Base-by-base conservation (phyloP, 495 filamentous ascomycete species). In the Daldinia decipiens region DNA sequence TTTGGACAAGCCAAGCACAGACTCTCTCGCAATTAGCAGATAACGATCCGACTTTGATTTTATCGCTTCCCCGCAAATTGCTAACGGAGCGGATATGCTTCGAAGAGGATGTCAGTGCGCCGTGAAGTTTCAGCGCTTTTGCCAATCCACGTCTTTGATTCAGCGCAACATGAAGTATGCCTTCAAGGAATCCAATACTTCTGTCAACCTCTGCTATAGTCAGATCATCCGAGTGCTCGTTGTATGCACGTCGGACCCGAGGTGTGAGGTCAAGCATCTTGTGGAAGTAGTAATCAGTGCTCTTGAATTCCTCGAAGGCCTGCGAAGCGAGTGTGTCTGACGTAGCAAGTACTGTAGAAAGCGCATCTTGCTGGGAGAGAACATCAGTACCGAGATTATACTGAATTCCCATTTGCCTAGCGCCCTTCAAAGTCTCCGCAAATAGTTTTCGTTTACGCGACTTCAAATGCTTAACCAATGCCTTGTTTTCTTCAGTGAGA, bases 391-490 rank as follows among this genome's bases (percentile, higher is more conserved):
- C 87, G 21, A 95, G 82, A 75, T 93, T 97, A 13, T 88, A 87
- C 71, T 90, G 90, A 62, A 98, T 87, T 19, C 96, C 96, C 93
- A 98, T 97, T 26, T 90, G 86, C 24, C 93, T 88, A 2, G 98
- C 79, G 6, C 85, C 86, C 73, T 91, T 93, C 61, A 99, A 81
- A 0, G 91, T 93, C 69, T 98, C 95, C 0, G 92, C 90, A 68
- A 95, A 95, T 13, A 97, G 87, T 70, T 91, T 93, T n/a, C 93
- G 89, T 79, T 99, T 99, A 60, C 92, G 85, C 0, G 88, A 87
- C 81, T 97, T 97, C 65, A 98, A 86, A 79, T 98, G 92, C 71
- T 92, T 92, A 36, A 97, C 88, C 6, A 84, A 67, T 2, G 90
- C 85, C 72, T 92, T 93, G 74, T 94, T 97, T 5, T 97, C 93